Base-by-base conservation (phyloP, 2,329 filamentous ascomycete species). In the Fusarium sp. region DNA sequence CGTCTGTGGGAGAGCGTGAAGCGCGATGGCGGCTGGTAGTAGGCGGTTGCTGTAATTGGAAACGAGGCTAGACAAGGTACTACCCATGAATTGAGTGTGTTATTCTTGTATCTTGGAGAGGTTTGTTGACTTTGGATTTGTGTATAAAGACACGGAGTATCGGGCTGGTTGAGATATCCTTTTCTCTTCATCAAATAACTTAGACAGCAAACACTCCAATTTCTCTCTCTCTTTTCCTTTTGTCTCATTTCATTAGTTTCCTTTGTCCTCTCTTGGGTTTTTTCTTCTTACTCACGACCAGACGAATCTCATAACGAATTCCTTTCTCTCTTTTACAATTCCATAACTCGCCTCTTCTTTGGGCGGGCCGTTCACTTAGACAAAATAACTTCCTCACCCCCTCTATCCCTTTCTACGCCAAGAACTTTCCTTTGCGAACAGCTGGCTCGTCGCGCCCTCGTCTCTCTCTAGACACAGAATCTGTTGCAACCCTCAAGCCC, bases 391-490 rank as follows among this genome's bases (percentile, higher is more conserved):
- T 78, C 78, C 72, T 77, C 79, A 60, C 27, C 73, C 69, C 79
- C 67, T 76, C 76, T 60, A 77, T 82, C 80, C 78, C 84, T 74
- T 75, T 83, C 78, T 80, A 84, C 79, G 78, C 83, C 76, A 81
- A 82, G 74, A 80, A 82, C 76, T 68, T 83, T 76, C 79, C 83
- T 74, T 69, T 83, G 75, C 83, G 80, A 65, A 86, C 84, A 60
- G 80, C 81, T 45, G 77, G 79, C 70, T 78, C 77, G 31, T 76
- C 82, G 66, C 73, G 83, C 59, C 85, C 85, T 38, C 79, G 78
- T 37, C 84, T 87, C 56, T 83, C 82, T 18, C 78, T 86, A 62
- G 77, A 82, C 61, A 86, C 83, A 42, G 44, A 69, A 69, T 70
- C 79, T n/a, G 67, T 60, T 48, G 66, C 70, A 38, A 69, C 71